A percentile compares a stretch with the other conserved stretches of the same genome.
Conservation (phyloP, 495 filamentous ascomycete genomes). For the Parmelia sp. region DNA sequence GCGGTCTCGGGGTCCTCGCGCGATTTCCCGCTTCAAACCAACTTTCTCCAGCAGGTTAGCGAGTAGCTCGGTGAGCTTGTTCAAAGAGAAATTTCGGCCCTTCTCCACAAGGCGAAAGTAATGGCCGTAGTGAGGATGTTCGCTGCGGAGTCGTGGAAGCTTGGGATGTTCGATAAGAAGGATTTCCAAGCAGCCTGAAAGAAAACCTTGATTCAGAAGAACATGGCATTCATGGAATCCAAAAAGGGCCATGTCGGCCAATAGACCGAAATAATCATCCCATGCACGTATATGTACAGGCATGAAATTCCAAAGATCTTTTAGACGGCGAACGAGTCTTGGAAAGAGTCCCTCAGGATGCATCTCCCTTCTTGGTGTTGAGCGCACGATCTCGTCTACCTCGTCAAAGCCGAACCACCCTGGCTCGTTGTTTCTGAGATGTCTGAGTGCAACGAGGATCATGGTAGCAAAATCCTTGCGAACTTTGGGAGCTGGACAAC, state of each 20-base stretch:
- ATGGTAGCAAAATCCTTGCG: constrained; percentile 52
- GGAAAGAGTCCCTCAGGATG: constrained; percentile 37
- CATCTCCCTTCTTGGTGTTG: constrained; percentile 14
- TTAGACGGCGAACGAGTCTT: constrained; percentile 48
- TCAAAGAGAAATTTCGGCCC: constrained; percentile 42
- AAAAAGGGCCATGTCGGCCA: constrained; percentile 52
- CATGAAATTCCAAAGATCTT: constrained; percentile 47
- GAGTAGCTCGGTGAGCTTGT: constrained; percentile 42
- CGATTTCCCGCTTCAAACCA: constrained; percentile 30
- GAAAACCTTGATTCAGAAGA: constrained; percentile 50
- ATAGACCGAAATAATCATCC: constrained; percentile 73
- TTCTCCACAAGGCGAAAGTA: constrained; percentile 54
- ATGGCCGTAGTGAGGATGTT: constrained; percentile 45
- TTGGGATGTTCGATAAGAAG: constrained; percentile 55
- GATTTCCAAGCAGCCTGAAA: constrained; percentile 54
- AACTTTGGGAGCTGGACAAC: constrained; percentile 53
- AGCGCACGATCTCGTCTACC: constrained; percentile 29
- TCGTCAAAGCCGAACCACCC: constrained; percentile 36
- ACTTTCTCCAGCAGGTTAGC: constrained; percentile 36
- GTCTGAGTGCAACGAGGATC: constrained; percentile 48
- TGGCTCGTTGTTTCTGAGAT: constrained; percentile 42
- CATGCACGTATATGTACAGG: constrained; percentile 58
- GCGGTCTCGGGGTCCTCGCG: constrained; percentile 20
- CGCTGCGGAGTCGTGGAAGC: constrained; percentile 42
- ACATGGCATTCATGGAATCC: constrained; percentile 47